Evolutionary conservation across 2,329 filamentous ascomycete species (phyloP).

Genomic region (Decorospora gaudefroyi): DNA sequence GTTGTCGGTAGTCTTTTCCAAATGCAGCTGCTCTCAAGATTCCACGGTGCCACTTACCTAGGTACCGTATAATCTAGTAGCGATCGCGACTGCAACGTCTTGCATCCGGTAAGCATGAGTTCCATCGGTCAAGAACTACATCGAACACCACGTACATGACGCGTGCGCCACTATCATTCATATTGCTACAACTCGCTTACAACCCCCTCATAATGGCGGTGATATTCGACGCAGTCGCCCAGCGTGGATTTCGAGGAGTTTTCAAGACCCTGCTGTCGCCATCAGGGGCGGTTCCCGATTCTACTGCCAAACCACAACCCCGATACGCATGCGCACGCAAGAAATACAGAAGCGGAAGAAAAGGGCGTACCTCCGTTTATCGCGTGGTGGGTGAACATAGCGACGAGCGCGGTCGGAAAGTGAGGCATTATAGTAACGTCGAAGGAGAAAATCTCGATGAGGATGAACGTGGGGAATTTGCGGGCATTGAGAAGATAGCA

Average conservation of each 20-base stretch:
- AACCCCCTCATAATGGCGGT: neutral
- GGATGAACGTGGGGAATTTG: neutral
- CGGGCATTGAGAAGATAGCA: neutral
- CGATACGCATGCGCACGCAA: conserved; percentile 4
- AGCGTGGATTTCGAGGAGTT: conserved; percentile 1
- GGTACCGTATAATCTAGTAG: no score
- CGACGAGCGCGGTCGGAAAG: neutral
- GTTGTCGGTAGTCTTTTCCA: no score
- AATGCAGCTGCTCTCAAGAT: no score
- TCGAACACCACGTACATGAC: neutral
- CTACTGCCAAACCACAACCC: neutral
- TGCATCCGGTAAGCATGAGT: neutral
- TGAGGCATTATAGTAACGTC: conserved; percentile 2
- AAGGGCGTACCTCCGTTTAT: conserved; percentile 3
- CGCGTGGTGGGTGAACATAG: neutral
- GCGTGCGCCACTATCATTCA: neutral
- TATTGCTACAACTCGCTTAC: neutral
- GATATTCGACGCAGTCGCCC: neutral
- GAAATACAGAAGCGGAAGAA: conserved; percentile 1
- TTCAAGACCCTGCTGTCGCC: neutral
- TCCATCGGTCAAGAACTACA: neutral
- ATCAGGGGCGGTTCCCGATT: neutral
- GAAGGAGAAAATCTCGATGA: conserved; percentile 1
- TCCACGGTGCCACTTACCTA: no score
- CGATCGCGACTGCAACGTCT: neutral